Evolutionary conservation across 2,329 filamentous ascomycete genomes (phyloP), one percentile per base, ranked within the genome.

Genomic region (Pseudocercospora musae): DNA sequence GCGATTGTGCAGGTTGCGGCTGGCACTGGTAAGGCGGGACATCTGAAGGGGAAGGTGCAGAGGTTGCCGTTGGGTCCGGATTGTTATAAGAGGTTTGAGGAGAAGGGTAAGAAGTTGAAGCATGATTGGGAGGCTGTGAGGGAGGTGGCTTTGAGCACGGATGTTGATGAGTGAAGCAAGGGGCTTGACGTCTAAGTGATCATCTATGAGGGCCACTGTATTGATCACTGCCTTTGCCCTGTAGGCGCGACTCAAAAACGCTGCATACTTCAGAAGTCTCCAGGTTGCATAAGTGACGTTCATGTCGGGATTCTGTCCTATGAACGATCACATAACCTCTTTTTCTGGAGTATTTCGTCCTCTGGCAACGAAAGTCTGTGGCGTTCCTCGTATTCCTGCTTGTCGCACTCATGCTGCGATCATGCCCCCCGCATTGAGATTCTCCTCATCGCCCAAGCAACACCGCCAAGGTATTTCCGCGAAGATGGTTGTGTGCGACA

Each of bases 51-150:
- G 1, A 60, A 63, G 21, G 68, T 77, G n/a, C 57, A 73, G 57
- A 64, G 78, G 21, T 63, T 80, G 25, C 74, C 75, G 3, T 62
- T 81, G 27, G 79, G 79, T 0, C 68, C 68, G 13, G 78, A 81
- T 58, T 75, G 72, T 37, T 68, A 72, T 55, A 31, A 57, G 29
- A 65, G 70, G 37, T 59, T 64, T n/a, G 37, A 60, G 23, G 50
- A 37, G 20, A 69, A 69, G 52, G 59, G 67, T 25, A 46, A 60
- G 44, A 58, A 48, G 10, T 57, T 68, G 57, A 53, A 18, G 6
- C 40, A 59, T 20, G 63, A 68, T 44, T 33, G 62, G 27, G 60
- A 60, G 46, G 20, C 18, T 15, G 46, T 40, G 11, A 60, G 54
- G 48, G 46, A 55, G 21, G 42, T 66, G 23, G 63, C 63, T 23